Percentiles rank a stretch among this genome's conserved stretches.
These are phyloP conservation scores for Colletotrichum spinosum DNA, from an alignment of 2,329 filamentous ascomycete species.

Conservation along the genomic window DNA sequence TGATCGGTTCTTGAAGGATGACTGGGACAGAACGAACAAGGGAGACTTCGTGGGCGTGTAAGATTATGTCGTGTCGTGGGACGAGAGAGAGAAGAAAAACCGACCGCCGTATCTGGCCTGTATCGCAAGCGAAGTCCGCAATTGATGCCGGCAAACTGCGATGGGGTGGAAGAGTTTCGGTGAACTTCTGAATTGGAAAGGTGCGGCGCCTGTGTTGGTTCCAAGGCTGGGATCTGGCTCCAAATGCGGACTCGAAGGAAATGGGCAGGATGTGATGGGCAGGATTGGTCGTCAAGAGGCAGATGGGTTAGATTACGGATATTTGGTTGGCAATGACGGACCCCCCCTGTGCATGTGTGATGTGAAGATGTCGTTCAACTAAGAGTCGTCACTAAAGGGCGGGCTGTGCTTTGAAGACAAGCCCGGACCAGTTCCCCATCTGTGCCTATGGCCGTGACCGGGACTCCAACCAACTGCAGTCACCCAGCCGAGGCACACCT, in stretches of 20 bases:
- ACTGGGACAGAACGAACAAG: no score
- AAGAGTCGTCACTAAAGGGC: slow-evolving; percentile 5
- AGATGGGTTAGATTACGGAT: no score
- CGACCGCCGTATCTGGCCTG: no score
- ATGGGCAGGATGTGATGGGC: slow-evolving; percentile 5
- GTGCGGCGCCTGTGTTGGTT: neutral
- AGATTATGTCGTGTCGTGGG: no score
- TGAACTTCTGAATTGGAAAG: no score
- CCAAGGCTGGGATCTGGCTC: neutral
- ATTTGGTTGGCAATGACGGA: no score
- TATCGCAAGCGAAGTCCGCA: no score
- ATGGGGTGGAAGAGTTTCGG: no score
- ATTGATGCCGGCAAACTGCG: no score
- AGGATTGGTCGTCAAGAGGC: no score
- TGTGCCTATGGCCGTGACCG: neutral
- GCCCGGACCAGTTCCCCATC: slow-evolving; percentile 11
- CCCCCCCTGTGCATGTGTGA: neutral
- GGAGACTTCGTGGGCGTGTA: no score
- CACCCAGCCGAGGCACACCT: slow-evolving; percentile 17
- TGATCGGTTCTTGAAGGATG: neutral
- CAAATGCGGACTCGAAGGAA: neutral
- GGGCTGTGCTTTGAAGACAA: slow-evolving; percentile 6
- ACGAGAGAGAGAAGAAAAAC: no score
- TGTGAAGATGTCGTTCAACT: slow-evolving; percentile 36
- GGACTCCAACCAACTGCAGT: slow-evolving; percentile 17